Base-by-base conservation (phyloP, 2,329 filamentous ascomycete species). In the Furcasterigmium furcatum region DNA sequence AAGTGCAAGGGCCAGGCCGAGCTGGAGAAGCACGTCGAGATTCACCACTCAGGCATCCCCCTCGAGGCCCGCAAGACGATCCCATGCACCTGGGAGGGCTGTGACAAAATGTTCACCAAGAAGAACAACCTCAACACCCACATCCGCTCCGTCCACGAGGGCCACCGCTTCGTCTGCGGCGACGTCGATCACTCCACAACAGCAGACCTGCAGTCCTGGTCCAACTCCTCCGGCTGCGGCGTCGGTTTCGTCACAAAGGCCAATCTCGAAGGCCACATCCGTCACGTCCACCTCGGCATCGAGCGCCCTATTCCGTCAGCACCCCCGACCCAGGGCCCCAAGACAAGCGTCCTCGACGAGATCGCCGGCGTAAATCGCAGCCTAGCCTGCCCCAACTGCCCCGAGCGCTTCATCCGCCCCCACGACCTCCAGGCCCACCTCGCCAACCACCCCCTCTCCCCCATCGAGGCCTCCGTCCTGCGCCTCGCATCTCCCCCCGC, bases 111-210 rank as follows among this genome's bases (percentile, higher is more conserved):
- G 44, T 96, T 96, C 65, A 91, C 88, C 16, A 88, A 87, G 59
- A 82, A 80, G 50, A 85, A 86, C n/a, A 96, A 96, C 56, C 74
- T 95, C 43, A 87, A 85, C 14, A 80, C 84, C 1, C 92, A 97
- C 60, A 73, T 92, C 45, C 84, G 85, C 46, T 84, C 80, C 10
- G 84, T 85, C 0, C 92, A 96, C 60, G 78, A 90, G 53, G 85
- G 88, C 16, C 71, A 83, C 53, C 82, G 83, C 9, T 96, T 88
- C 58, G 73, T 88, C n/a, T 96, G 92, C 58, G 88, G 88, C 14
- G 68, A 84, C 40, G 77, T 82, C 10, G 80, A 86, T 53, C 68
- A 91, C 2, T 71, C 68, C 9, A 62, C 67, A 5, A 75, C 71
- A n/a, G 71, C 72, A 8, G 81, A 80, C 38, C 67, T 94, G 2